phyloP scores from a whole-genome alignment of 768 basidiomycete species.

The Boletus edulis region DNA sequence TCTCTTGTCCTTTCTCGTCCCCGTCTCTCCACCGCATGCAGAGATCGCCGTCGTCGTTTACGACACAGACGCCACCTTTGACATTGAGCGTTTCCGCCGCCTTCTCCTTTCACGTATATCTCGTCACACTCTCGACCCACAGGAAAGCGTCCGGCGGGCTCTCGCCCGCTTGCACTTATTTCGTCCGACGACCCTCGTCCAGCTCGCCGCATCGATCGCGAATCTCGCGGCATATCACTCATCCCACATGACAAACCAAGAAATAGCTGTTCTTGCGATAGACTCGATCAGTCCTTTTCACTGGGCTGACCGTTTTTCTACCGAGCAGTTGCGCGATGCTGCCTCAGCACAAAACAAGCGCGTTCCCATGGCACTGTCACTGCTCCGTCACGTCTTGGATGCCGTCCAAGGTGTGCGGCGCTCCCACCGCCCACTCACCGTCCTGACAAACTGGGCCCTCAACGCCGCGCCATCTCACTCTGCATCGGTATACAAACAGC shows the following conservation, averaged over 20 bases:
- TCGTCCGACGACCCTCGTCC: slow-evolving; percentile 59
- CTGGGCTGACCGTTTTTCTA: slow-evolving; percentile 70
- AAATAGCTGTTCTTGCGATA: slow-evolving; percentile 65
- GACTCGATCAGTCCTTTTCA: slow-evolving; percentile 78
- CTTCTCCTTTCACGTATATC: slow-evolving; percentile 50
- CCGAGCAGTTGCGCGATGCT: slow-evolving; percentile 47
- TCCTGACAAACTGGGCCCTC: slow-evolving; percentile 67
- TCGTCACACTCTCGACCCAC: slow-evolving; percentile 20
- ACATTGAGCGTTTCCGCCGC: slow-evolving; percentile 49
- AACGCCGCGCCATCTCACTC: slow-evolving; percentile 21
- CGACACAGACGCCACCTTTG: slow-evolving; percentile 70
- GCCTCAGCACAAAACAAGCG: slow-evolving; percentile 4
- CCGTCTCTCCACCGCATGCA: slow-evolving; percentile 36
- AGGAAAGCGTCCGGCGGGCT: slow-evolving; percentile 35
- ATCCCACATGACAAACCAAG: slow-evolving; percentile 44
- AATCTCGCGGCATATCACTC: slow-evolving; percentile 55
- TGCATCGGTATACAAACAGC: slow-evolving; percentile 45
- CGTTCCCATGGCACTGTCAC: slow-evolving; percentile 24
- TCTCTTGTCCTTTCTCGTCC: slow-evolving; percentile 57
- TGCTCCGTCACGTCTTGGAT: slow-evolving; percentile 43
- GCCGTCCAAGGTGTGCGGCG: slow-evolving; percentile 49
- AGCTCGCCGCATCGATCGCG: slow-evolving; percentile 67
- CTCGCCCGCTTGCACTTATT: slow-evolving; percentile 67
- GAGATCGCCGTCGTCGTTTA: slow-evolving; percentile 63
- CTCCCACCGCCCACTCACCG: slow-evolving; percentile 47